Conservation (phyloP, 192 early-diverging fungal species). For the Backusella tarrabulga region DNA sequence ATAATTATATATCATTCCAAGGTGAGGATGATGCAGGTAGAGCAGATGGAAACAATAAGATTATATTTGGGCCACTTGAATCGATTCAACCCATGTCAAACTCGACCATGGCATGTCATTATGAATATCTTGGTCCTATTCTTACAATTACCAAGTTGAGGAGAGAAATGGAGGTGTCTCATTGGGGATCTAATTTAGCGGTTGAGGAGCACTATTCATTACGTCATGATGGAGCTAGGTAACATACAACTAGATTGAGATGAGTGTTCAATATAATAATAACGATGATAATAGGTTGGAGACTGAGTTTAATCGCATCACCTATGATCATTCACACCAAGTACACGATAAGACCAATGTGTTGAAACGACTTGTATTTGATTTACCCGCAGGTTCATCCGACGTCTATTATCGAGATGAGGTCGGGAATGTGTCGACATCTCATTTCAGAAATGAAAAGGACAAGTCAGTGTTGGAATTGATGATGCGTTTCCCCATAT, state of each 20-base stretch:
- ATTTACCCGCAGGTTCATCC: conserved; percentile 65
- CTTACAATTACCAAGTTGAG: conserved; percentile 54
- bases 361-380: conserved; percentile 48
- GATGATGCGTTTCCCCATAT: conserved; percentile 85
- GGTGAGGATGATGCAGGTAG: conserved; percentile 20
- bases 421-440: conserved; percentile 97
- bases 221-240: conserved; percentile 76
- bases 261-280: not conserved
- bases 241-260: conserved; percentile 1
- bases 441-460: conserved; percentile 51
- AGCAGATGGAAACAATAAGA: conserved; percentile 47
- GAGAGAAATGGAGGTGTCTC: conserved; percentile 80
- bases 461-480: conserved; percentile 65
- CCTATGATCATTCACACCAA: conserved; percentile 48
- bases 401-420: conserved; percentile 85
- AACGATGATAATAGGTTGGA: conserved; percentile 37
- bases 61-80: conserved; percentile 76
- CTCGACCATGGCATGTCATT: conserved; percentile 57
- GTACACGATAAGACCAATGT: conserved; percentile 46
- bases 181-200: conserved; percentile 79
- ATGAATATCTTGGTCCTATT: conserved; percentile 55
- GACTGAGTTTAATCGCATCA: conserved; percentile 72
- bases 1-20: conserved; percentile 39
- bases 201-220: conserved; percentile 81
- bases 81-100: conserved; percentile 41